Conservation (phyloP, 768 basidiomycete genomes). For the Psilocybe subaeruginosa region DNA sequence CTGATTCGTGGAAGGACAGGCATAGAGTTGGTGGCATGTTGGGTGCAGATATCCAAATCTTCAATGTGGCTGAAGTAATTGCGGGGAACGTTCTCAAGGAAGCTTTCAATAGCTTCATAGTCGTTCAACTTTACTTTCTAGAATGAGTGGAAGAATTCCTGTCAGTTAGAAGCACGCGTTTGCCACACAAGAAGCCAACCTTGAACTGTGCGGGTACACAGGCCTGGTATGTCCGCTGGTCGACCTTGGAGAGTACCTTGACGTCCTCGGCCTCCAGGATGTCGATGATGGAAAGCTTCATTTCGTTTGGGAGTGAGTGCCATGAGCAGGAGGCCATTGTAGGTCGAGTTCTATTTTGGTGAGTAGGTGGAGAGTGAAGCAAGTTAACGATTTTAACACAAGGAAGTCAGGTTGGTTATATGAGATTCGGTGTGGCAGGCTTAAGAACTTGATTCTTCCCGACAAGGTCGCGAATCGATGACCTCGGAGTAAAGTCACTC, state of each 20-base stretch:
- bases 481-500: slow-evolving; percentile 8
- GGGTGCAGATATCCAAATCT: slow-evolving; percentile 52
- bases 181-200: slow-evolving; percentile 34
- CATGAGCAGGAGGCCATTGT: slow-evolving; percentile 39
- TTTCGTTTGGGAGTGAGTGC: slow-evolving; percentile 65
- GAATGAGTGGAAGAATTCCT: slow-evolving; percentile 7
- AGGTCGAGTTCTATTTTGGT: slow-evolving; percentile 19
- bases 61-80: slow-evolving; percentile 54
- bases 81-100: slow-evolving; percentile 59
- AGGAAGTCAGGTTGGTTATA: slow-evolving; percentile 9
- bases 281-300: slow-evolving; percentile 61
- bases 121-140: slow-evolving; percentile 54
- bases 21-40: slow-evolving; percentile 19
- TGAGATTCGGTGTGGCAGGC: slow-evolving; percentile 3
- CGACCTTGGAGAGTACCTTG: slow-evolving; percentile 49
- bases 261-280: slow-evolving; percentile 48
- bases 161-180: slow-evolving; percentile 16
- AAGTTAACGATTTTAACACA: slow-evolving; percentile 1
- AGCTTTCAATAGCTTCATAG: slow-evolving; percentile 49
- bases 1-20: slow-evolving; percentile 30
- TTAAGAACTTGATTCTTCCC: slow-evolving; percentile 8
- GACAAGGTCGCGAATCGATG: slow-evolving; percentile 18
- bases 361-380: background rate
- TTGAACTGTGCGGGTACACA: slow-evolving; percentile 64
- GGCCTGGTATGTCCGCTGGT: slow-evolving; percentile 51